Conservation (phyloP, 78 protist genomes). For the Guillardia theta region DNA sequence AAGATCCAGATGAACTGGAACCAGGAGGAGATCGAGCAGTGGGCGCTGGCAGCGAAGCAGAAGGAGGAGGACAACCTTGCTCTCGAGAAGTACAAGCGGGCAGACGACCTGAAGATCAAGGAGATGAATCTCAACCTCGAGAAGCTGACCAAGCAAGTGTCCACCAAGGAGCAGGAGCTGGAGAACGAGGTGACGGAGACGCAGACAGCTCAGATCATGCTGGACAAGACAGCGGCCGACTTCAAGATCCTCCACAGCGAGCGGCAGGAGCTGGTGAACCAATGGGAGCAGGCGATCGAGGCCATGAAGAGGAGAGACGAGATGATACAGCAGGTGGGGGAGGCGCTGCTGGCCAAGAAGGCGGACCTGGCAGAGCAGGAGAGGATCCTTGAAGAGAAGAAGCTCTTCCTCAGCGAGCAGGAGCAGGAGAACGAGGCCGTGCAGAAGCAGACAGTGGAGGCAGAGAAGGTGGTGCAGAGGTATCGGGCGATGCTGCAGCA, state of each 20-base stretch:
- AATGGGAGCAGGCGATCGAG: slow-evolving; percentile 66
- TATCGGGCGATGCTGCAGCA: neutral
- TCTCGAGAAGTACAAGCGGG: neutral
- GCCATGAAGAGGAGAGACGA: neutral
- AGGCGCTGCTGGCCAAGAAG: neutral
- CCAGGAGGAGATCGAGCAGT: slow-evolving; percentile 70
- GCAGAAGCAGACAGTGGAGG: neutral
- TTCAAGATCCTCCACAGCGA: slow-evolving; percentile 58
- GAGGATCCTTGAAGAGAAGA: slow-evolving; percentile 6
- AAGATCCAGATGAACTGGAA: slow-evolving; percentile 66
- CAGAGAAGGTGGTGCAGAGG: slow-evolving; percentile 42
- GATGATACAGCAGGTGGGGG: neutral
- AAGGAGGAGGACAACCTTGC: slow-evolving; percentile 70
- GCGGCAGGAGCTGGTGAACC: slow-evolving; percentile 62
- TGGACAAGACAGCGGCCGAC: slow-evolving; percentile 78
- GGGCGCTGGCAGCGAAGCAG: slow-evolving; percentile 72
- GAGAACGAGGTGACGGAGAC: slow-evolving; percentile 75
- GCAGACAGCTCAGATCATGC: slow-evolving; percentile 70
- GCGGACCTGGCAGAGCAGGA: neutral
- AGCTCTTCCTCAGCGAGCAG: neutral
- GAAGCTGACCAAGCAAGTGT: slow-evolving; percentile 50
- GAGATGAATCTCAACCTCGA: slow-evolving; percentile 61
- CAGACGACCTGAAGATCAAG: slow-evolving; percentile 54
- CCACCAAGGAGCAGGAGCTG: slow-evolving; percentile 27
- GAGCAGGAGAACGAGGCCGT: slow-evolving; percentile 40